Conservation (phyloP, 768 basidiomycete species). For the Kwoniella mangroviensis region DNA sequence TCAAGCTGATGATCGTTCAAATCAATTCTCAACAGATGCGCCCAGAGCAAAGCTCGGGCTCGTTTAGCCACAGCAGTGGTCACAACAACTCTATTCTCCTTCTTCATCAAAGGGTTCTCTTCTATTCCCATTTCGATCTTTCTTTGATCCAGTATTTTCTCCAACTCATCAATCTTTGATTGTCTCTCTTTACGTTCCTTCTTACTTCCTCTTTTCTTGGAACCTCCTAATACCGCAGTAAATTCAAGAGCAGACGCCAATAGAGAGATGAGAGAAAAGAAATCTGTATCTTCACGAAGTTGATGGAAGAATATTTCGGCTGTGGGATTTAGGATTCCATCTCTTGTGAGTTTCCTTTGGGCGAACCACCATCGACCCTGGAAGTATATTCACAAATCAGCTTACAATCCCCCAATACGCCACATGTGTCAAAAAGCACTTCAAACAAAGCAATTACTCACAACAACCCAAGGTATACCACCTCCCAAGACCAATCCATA, state of each 20-base stretch:
- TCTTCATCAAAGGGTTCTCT: conserved; percentile 37
- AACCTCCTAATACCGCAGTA: conserved; percentile 43
- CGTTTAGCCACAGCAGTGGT: conserved; percentile 56
- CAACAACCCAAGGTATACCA: conserved; percentile 82
- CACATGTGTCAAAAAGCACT: no score
- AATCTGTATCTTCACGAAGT: conserved; percentile 75
- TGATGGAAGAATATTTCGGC: conserved; percentile 87
- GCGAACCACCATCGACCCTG: conserved; percentile 98
- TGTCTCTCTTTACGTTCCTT: conserved; percentile 54
- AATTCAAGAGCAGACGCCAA: conserved; percentile 64
- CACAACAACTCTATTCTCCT: conserved; percentile 41
- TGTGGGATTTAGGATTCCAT: conserved; percentile 78
- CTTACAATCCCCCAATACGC: no score
- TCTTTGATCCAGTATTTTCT: conserved; percentile 49
- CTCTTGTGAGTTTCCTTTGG: conserved; percentile 83
- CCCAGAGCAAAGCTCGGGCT: conserved; percentile 77
- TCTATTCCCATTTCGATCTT: conserved; percentile 49
- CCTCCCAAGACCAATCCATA: conserved; percentile 90
- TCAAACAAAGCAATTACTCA: conserved; percentile 51
- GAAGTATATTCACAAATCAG: neutral
- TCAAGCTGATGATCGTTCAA: conserved; percentile 64
- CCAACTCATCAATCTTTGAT: conserved; percentile 53
- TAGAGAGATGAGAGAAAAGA: conserved; percentile 73
- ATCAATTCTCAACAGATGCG: conserved; percentile 76
- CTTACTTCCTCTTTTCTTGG: conserved; percentile 45